Evolutionary conservation across 1,284 basidiomycete genomes (phyloP), one percentile per base, ranked within the genome.

Genomic region (Ganoderma lucidum): DNA sequence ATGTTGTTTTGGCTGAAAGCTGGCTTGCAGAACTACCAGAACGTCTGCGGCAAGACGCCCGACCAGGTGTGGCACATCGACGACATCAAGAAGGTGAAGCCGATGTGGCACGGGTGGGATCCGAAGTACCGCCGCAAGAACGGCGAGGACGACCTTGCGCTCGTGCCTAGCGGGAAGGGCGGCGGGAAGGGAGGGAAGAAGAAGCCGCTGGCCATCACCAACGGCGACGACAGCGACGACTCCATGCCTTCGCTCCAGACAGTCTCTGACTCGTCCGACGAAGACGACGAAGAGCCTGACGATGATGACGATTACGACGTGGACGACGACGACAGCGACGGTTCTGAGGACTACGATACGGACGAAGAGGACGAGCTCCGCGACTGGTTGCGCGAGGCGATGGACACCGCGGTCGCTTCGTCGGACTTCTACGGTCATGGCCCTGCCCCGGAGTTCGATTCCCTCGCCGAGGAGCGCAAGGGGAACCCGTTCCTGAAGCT

Each of bases 401-500:
- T 93, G 90, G 88, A 93, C 70, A 81, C 84, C 12, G 88, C 86
- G 1, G 82, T 87, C 73, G 87, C 87, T 61, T 83, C 81, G 66
- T 81, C 85, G 12, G 90, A 89, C 66, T 88, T 88, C 77, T 83
- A 87, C 62, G 84, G 88, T 73, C 78, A 80, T 14, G 78, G 82
- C 30, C 77, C 81, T 5, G 80, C 82, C 15, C 78, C 82, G 9
- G 84, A 82, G 41, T 81, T 82, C 48, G 82, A 86, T 48, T 79
- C 84, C 2, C 71, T 84, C 14, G 78, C 81, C 17, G 85, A 88
- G 63, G 87, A 88, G 65, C 82, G 84, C 65, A 90, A 89, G 77
- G 86, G 83, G 17, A 94, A 94, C 74, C 90, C 92, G 0, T 93
- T 94, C 78, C 78, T 93, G 75, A 93, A 90, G 78, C 77, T 93